Base-by-base conservation (phyloP, 768 basidiomycete species). In the Termitomyces sp. region DNA sequence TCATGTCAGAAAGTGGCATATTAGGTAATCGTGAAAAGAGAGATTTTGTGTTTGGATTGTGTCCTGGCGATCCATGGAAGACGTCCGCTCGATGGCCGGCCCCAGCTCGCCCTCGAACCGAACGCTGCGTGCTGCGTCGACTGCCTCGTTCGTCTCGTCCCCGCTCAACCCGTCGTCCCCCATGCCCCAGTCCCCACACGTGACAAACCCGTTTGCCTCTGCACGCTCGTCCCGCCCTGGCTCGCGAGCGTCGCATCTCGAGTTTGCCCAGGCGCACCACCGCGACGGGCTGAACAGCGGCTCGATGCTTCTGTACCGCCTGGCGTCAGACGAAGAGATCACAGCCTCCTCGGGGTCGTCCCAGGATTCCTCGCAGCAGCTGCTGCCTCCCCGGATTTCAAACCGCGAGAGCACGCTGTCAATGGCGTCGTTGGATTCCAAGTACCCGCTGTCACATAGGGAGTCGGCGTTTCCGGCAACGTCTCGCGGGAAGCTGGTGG, bases 401-500 rank as follows among this genome's bases (percentile, higher is more conserved):
- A 46, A 46, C 12, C 44, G 44, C 1, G 44, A 23, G 6, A 46
- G 44, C 44, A 46, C 44, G 13, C 57, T 61, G 0, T 65, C 63
- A 5, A 50, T 67, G 49, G 40, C 62, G 3, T 67, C 65, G 2
- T 55, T 69, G 10, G 64, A 66, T 50, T 63, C 67, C 14, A 66
- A 66, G 33, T 66, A 61, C 49, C 63, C 60, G 13, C 48, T 57
- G 0, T 62, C 58, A 0, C 50, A 57, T 12, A 57, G 67, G 1
- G 61, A 66, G n/a, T 65, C 65, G 0, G 65, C 65, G 0, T 68
- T 68, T 23, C 67, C 65, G 3, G 62, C 61, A 1, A 58, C 64
- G 0, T 68, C 70, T 7, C 64, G 77, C 1, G 79, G 77, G 0
- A 20, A 28, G 3, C 73, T 91, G 33, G 74, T 90, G 0, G 81